phyloP scores from a whole-genome alignment of 352 stramenopile genomes.

The Nothophytophthora sp. region DNA sequence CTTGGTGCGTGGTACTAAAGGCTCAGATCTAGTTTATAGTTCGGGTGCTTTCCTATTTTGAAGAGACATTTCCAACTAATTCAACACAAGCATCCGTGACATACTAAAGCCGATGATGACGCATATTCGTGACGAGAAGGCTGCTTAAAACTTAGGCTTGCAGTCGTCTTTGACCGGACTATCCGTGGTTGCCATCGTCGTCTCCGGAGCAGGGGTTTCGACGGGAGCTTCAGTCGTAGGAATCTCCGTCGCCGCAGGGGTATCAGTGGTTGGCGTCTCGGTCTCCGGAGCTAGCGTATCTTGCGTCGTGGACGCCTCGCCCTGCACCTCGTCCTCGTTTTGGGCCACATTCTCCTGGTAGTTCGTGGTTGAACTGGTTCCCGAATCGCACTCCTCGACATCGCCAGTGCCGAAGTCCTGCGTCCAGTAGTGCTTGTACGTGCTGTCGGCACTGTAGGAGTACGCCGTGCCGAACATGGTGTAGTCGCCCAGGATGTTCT shows the following conservation, averaged over 20 bases:
- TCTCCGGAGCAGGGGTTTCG: conserved; percentile 10
- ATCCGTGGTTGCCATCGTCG: conserved; percentile 8
- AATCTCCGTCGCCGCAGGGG: neutral
- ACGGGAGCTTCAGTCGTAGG: conserved; percentile 10
- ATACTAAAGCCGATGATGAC: conserved; percentile 8
- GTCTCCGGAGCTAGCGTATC: neutral
- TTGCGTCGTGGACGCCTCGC: conserved; percentile 1
- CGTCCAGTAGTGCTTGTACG: conserved; percentile 49
- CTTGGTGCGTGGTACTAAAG: too few species aligned
- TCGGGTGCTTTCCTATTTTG: too few species aligned
- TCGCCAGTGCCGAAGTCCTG: conserved; percentile 40
- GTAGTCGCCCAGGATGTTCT: conserved; percentile 30
- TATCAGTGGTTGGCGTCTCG: conserved; percentile 8
- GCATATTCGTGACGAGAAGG: conserved; percentile 4
- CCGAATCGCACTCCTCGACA: conserved; percentile 18
- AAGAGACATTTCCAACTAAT: too few species aligned
- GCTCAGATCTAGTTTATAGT: too few species aligned
- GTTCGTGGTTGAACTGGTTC: conserved; percentile 2
- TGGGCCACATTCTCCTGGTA: neutral
- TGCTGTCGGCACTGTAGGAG: conserved; percentile 10
- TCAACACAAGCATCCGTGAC: too few species aligned
- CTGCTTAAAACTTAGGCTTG: conserved; percentile 26
- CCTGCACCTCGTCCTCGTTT: too few species aligned
- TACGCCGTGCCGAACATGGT: conserved; percentile 13
- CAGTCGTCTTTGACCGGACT: conserved; percentile 18